Evolutionary conservation across 148 eudicot genomes (phyloP), one percentile per base, ranked within the genome.

Genomic region (Bassia scoparia): DNA sequence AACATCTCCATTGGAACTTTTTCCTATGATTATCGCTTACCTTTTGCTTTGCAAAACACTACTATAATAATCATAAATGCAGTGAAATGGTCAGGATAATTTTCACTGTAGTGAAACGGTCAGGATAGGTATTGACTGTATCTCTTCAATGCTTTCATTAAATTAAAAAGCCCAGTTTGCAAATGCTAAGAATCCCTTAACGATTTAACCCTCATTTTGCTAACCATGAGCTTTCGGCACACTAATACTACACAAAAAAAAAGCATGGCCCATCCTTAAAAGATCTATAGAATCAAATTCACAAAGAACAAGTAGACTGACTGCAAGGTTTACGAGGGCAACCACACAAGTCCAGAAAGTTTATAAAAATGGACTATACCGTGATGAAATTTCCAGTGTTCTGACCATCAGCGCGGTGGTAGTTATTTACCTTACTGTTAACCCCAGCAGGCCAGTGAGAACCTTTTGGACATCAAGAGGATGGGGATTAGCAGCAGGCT

Each of bases 301-400:
- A n/a, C 59, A 69, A 49, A 29, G 12, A 26, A 35, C 54, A 48
- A 48, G 16, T 26, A 13, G 58, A 55, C 31, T 15, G 15, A 23
- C 53, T 33, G 20, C 24, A 54, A 54, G n/a, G 2, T 12, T n/a
- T 53, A 11, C 20, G 9, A 70, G 21, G 46, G n/a, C 14, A 18
- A 13, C 13, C 29, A n/a, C 29, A n/a, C 20, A 37, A 11, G 35
- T 14, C 27, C 46, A 29, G 41, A 46, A 16, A 64, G 17, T 7
- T 34, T 34, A 18, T 2, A 43, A 23, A 12, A 29, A 16, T 17
- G 34, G 30, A 44, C 23, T 82, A 52, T 90, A 93, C 96, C 75
- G 96, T 93, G 81, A 93, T 80, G 84, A 93, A 93, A 76, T 93
- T 93, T 63, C 96, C 98, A 72, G 82, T 81, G 81, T 93, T 93